These are phyloP conservation scores for Dioszegia hungarica DNA, from an alignment of 768 basidiomycete genomes.

Conservation along the genomic window DNA sequence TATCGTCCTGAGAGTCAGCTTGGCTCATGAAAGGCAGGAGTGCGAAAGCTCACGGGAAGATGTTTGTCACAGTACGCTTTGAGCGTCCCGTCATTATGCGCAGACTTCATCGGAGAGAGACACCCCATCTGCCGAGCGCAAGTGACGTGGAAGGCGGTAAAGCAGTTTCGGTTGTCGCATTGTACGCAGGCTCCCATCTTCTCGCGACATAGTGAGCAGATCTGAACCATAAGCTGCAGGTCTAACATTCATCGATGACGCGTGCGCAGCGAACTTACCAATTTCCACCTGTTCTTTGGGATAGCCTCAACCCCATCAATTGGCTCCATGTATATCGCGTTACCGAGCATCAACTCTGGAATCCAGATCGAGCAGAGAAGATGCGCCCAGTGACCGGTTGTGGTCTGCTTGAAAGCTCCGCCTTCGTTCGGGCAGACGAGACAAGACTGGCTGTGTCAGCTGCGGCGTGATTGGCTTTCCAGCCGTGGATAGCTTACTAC, in stretches of 20 bases:
- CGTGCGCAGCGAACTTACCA: slow-evolving; percentile 57
- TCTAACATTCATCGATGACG: background rate
- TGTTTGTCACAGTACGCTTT: slow-evolving; percentile 86
- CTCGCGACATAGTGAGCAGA: slow-evolving; percentile 61
- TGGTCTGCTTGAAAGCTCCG: slow-evolving; percentile 97
- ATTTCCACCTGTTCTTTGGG: slow-evolving; percentile 85
- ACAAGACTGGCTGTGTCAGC: slow-evolving; percentile 63
- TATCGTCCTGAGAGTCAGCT: background rate
- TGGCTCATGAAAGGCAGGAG: background rate
- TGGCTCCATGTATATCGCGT: slow-evolving; percentile 97
- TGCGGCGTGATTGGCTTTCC: no score
- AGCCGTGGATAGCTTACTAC: slow-evolving; percentile 61
- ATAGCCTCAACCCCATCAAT: slow-evolving; percentile 83
- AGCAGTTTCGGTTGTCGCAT: slow-evolving; percentile 84
- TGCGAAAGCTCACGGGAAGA: slow-evolving; percentile 62
- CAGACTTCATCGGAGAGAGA: slow-evolving; percentile 53
- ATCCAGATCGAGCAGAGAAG: slow-evolving; percentile 96
- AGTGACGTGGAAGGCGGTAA: slow-evolving; percentile 87
- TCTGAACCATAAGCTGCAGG: slow-evolving; percentile 49
- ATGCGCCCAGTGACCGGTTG: slow-evolving; percentile 89
- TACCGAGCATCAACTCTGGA: slow-evolving; percentile 85
- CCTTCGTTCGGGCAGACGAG: slow-evolving; percentile 94
- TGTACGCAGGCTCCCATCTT: slow-evolving; percentile 85
- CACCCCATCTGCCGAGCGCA: slow-evolving; percentile 85
- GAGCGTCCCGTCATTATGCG: slow-evolving; percentile 50